Base-by-base conservation (phyloP, 2,329 filamentous ascomycete genomes). In the Emydomyces testavorans region DNA sequence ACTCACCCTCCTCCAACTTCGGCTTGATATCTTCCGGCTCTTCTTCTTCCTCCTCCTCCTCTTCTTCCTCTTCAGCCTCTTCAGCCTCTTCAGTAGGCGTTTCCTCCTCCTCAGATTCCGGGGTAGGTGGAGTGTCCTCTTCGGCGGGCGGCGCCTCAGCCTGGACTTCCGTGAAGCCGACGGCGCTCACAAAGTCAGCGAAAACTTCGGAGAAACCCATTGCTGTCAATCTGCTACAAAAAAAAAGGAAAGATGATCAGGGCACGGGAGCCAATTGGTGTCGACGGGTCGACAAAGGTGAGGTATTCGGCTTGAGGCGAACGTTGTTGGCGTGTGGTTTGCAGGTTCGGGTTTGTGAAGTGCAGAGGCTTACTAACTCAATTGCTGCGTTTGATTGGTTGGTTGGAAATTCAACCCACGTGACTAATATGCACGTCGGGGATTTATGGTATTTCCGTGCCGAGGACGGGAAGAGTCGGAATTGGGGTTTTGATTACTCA, bases 1-100 rank as follows among this genome's bases (percentile, higher is more conserved):
- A 81, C 86, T 76, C 70, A 96, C 92, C 88, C 79, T 94, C 87
- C 71, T 94, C 85, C 53, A 96, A 71, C 68, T 79, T 78, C 53
- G 89, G 85, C 78, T 94, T 93, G 59, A 83, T 80, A 67, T 96
- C 90, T 58, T 83, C 80, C 53, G 78, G 72, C 72, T 92, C 85
- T 55, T 88, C 83, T 53, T 87, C 82, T 52, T 89, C 83, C 53
- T 90, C 85, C 45, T 92, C 85, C 51, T 89, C 85, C 16, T 87
- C 82, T 29, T 83, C 82, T 28, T 83, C 81, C 29, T 76, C 79
- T 21, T 74, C 78, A 15, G 76, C 75, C 18, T 73, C 75, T 34
- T 69, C 70, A 36, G 73, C 76, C 16, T 69, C 69, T 37, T 70
- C 71, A 23, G 70, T 66, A 48, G 70, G 69, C 46, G 72, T 69